phyloP scores from a whole-genome alignment of 768 basidiomycete genomes.

The Tricholoma terreum region DNA sequence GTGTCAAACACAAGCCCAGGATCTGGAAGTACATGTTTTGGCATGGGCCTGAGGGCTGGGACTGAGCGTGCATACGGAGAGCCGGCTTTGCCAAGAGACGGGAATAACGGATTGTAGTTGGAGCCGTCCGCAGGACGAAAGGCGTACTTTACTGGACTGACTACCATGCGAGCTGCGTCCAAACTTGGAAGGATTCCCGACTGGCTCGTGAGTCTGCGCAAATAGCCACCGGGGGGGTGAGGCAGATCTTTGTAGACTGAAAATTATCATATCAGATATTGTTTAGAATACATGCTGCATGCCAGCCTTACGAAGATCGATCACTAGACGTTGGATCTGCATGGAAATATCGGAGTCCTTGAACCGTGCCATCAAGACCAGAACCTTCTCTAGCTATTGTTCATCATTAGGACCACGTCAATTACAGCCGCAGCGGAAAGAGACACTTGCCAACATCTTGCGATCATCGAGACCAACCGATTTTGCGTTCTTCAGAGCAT shows the following conservation, averaged over 20 bases:
- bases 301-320: constrained; percentile 50
- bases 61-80: constrained; percentile 70
- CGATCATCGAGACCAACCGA: constrained; percentile 54
- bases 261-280: constrained; percentile 13
- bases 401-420: constrained; percentile 6
- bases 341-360: constrained; percentile 27
- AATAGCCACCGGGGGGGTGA: constrained; percentile 62
- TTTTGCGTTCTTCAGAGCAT: constrained; percentile 43
- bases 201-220: constrained; percentile 19
- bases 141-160: constrained; percentile 38
- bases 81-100: constrained; percentile 56
- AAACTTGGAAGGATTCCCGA: too few relatives aligned
- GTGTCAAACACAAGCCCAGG: constrained; percentile 68
- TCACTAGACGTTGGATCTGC: constrained; percentile 47
- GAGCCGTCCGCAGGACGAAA: constrained; percentile 61
- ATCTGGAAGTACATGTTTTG: constrained; percentile 54
- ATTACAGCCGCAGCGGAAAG: not conserved
- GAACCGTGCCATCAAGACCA: constrained; percentile 58
- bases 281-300: constrained; percentile 7
- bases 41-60: constrained; percentile 41
- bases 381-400: constrained; percentile 60
- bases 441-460: constrained; percentile 47
- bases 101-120: constrained; percentile 53
- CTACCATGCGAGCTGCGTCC: not conserved
- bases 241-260: constrained; percentile 79